These are phyloP conservation scores for Eutypa lata DNA, from an alignment of 2,329 filamentous ascomycete genomes.

Conservation along the genomic window DNA sequence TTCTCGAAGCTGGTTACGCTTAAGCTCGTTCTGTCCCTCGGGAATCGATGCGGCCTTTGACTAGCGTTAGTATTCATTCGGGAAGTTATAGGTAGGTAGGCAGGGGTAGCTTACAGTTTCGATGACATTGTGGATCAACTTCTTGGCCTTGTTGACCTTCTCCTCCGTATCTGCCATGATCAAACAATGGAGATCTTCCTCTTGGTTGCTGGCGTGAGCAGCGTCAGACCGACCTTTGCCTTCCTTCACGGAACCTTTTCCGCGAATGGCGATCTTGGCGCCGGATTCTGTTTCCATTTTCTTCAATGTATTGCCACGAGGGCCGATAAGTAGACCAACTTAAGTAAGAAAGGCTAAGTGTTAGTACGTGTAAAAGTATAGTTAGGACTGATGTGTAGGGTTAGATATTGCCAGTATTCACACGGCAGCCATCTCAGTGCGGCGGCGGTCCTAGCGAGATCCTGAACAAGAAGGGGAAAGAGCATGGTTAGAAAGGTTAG, in stretches of 20 bases:
- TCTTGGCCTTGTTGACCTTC: conserved; percentile 99
- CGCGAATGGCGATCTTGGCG: conserved; percentile 98
- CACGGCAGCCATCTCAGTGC: conserved; percentile 29
- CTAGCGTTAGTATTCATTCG: conserved; percentile 19
- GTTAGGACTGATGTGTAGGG: conserved; percentile 34
- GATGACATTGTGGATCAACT: conserved; percentile 96
- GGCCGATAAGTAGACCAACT: conserved; percentile 99
- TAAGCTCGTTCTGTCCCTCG: conserved; percentile 97
- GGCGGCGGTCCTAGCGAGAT: conserved; percentile 43
- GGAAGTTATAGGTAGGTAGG: background rate
- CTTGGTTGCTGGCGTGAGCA: conserved; percentile 98
- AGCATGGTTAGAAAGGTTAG: conserved; percentile 70
- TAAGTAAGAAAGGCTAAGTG: conserved; percentile 81
- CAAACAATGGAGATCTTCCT: conserved; percentile 97
- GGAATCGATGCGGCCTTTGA: conserved; percentile 93
- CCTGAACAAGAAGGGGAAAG: conserved; percentile 37
- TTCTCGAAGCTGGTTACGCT: conserved; percentile 96
- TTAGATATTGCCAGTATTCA: conserved; percentile 31
- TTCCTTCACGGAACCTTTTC: conserved; percentile 99
- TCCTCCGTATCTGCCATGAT: conserved; percentile 99
- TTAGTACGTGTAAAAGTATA: conserved; percentile 66
- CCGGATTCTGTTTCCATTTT: conserved; percentile 98
- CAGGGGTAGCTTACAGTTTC: conserved; percentile 83
- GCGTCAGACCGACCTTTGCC: conserved; percentile 98
- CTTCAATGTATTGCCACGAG: conserved; percentile 98